Evolutionary conservation across 2,329 filamentous ascomycete genomes (phyloP).

Genomic region (Cryphonectria parasitica): DNA sequence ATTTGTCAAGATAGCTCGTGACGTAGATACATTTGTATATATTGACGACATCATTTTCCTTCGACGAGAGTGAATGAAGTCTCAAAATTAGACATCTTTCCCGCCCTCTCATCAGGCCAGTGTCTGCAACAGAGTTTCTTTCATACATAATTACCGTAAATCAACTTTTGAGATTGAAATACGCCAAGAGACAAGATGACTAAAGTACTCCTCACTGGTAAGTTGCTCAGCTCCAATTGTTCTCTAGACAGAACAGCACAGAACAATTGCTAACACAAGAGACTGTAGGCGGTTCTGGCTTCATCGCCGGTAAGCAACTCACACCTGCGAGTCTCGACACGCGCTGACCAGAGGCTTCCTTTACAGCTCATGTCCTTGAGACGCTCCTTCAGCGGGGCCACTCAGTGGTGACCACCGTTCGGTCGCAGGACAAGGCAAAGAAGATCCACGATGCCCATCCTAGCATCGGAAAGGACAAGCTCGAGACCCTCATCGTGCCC

Average conservation of each 20-base stretch:
- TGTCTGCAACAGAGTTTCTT: neutral
- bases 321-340: neutral
- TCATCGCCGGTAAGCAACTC: constrained; percentile 51
- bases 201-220: constrained; percentile 53
- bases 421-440: constrained; percentile 56
- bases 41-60: neutral
- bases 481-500: constrained; percentile 66
- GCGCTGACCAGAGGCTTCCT: neutral
- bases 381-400: constrained; percentile 56
- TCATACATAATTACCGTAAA: neutral
- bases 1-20: neutral
- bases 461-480: constrained; percentile 44
- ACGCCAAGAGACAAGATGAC: constrained; percentile 41
- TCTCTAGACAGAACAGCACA: neutral
- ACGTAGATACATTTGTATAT: neutral
- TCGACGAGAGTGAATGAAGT: neutral
- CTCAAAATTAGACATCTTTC: neutral
- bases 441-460: constrained; percentile 55
- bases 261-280: neutral
- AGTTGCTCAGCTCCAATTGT: constrained; percentile 27
- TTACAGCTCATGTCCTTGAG: constrained; percentile 57
- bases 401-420: constrained; percentile 59
- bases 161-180: neutral
- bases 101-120: too few relatives aligned
- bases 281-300: constrained; percentile 52